Evolutionary conservation across 2,329 filamentous ascomycete genomes (phyloP).

Genomic region (Ophidiomyces ophidiicola): DNA sequence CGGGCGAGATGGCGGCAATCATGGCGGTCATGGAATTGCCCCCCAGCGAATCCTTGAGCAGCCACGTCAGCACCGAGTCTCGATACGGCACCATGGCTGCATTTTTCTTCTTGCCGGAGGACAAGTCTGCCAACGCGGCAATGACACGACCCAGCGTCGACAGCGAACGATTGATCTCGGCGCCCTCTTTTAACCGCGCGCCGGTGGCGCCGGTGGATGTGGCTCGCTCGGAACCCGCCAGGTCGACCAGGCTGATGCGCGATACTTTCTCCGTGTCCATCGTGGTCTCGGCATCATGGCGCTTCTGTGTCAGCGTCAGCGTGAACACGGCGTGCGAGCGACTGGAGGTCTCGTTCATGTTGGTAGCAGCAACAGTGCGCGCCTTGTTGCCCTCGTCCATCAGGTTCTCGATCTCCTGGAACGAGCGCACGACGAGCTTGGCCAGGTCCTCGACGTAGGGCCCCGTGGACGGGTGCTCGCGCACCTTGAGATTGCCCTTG

Average conservation of each 20-base stretch:
- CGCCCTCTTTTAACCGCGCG: conserved; percentile 88
- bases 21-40: conserved; percentile 99
- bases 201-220: conserved; percentile 95
- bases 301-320: conserved; percentile 86
- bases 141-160: conserved; percentile 96
- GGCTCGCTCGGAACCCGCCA: conserved; percentile 93
- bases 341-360: conserved; percentile 99
- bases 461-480: conserved; percentile 93
- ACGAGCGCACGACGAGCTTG: conserved; percentile 84
- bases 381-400: conserved; percentile 99
- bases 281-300: conserved; percentile 78
- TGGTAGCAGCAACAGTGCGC: conserved; percentile 90
- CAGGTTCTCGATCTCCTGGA: conserved; percentile 87
- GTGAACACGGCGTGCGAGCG: conserved; percentile 98
- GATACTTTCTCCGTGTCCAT: conserved; percentile 98
- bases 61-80: conserved; percentile 92
- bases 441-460: conserved; percentile 97
- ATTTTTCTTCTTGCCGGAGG: conserved; percentile 65
- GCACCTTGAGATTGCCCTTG: conserved; percentile 91
- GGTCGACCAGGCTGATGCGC: conserved; percentile 93
- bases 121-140: conserved; percentile 82
- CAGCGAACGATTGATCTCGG: conserved; percentile 93
- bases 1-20: conserved; percentile 97
- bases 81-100: conserved; percentile 80
- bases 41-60: conserved; percentile 90